These are phyloP conservation scores for Aspergillus haitiensis DNA, from an alignment of 495 filamentous ascomycete species.

Conservation along the genomic window DNA sequence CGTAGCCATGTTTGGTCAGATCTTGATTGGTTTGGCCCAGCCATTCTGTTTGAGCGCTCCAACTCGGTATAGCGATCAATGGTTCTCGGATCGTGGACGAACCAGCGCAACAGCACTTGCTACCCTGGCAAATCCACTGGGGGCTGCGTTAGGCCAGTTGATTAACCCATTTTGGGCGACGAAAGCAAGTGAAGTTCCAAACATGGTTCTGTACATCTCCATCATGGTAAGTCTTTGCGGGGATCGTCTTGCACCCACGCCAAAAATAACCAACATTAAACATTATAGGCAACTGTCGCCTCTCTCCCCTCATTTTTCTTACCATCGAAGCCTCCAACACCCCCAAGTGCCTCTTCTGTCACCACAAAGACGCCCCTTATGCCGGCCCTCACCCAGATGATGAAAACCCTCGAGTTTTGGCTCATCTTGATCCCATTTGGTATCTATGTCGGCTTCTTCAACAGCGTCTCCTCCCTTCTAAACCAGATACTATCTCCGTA, in stretches of 20 bases:
- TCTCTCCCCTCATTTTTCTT: slow-evolving; percentile 83
- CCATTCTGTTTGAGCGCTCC: slow-evolving; percentile 91
- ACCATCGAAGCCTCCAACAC: slow-evolving; percentile 75
- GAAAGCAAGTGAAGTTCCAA: slow-evolving; percentile 61
- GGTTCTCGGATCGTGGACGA: slow-evolving; percentile 85
- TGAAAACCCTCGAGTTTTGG: slow-evolving; percentile 68
- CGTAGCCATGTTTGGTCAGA: slow-evolving; percentile 90
- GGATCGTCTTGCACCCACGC: not conserved
- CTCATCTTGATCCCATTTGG: slow-evolving; percentile 73
- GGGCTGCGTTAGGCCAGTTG: slow-evolving; percentile 84
- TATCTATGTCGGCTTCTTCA: slow-evolving; percentile 90
- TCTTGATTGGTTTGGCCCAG: slow-evolving; percentile 84
- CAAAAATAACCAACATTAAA: slow-evolving; percentile 5
- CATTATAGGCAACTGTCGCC: slow-evolving; percentile 63
- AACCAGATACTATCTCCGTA: slow-evolving; percentile 89
- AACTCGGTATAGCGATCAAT: slow-evolving; percentile 87
- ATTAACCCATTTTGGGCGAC: slow-evolving; percentile 75
- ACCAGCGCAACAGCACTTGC: slow-evolving; percentile 85
- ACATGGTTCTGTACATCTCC: slow-evolving; percentile 82
- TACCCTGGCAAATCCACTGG: slow-evolving; percentile 82
- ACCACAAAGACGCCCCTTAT: slow-evolving; percentile 51
- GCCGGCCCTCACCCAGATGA: slow-evolving; percentile 46
- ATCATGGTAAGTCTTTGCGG: slow-evolving; percentile 65
- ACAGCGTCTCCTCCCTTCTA: slow-evolving; percentile 81
- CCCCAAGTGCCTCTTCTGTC: slow-evolving; percentile 55